Base-by-base conservation (phyloP, 2,329 filamentous ascomycete genomes). In the Fusarium sp. region DNA sequence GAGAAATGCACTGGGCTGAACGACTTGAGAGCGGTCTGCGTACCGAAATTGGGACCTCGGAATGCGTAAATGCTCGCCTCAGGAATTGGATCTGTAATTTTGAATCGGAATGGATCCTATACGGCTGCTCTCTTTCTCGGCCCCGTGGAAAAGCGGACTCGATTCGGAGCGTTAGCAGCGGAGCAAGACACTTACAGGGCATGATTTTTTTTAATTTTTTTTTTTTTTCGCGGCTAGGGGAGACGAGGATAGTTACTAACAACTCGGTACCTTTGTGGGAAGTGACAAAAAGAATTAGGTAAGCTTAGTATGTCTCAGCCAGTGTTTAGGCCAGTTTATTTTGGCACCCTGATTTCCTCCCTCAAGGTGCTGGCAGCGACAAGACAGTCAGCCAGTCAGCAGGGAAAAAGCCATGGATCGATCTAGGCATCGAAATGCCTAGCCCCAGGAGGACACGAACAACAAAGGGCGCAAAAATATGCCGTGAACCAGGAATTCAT, bases 1-100 rank as follows among this genome's bases (percentile, higher is more conserved):
- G 25, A 23, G 58, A 58, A 61, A 33, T 46, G 27, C 27, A 51
- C 33, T 51, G 23, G 31, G 12, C 37, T 48, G 23, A 64, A 33
- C 7, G 21, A 38, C 25, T 35, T 35, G 48, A 51, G 29, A 54
- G 49, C 64, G 64, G 39, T 62, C 55, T 58, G 63, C 58, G 63
- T 74, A 66, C 71, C 74, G 74, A 76, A 69, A 77, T 76, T 76
- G 55, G 68, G 31, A 51, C 49, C 59, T 52, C 56, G 70, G 70
- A 54, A 73, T 72, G 63, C n/a, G 37, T 41, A 33, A 38, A 37
- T 48, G 46, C 55, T 67, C 64, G 63, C 64, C 64, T 61, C 55
- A 42, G n/a, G 37, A 67, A 67, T 59, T 45, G 33, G 46, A 44
- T 42, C 57, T 66, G 52, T 31, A 60, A 46, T 63, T 59, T 64